phyloP scores from a whole-genome alignment of 768 basidiomycete genomes.

The Suillus placidus region DNA sequence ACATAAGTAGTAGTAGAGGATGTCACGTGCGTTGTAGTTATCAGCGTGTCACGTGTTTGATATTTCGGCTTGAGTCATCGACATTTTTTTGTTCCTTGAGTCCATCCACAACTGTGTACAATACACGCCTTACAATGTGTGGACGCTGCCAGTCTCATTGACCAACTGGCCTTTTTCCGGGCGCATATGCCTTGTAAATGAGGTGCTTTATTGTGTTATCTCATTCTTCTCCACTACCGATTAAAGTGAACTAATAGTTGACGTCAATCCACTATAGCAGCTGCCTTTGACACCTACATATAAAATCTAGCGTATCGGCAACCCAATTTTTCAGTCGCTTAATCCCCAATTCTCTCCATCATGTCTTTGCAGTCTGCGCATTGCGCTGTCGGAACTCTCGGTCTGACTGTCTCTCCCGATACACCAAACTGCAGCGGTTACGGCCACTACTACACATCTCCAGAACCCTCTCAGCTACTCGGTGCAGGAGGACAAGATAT shows the following conservation, averaged over 20 bases:
- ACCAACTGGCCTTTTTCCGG: background rate
- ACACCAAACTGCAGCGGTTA: background rate
- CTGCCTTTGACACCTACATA: background rate
- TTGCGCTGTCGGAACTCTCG: background rate
- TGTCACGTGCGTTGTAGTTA: background rate
- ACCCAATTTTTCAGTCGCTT: background rate
- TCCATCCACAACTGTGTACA: background rate
- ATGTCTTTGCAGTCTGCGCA: background rate
- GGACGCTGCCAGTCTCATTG: background rate
- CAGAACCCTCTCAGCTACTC: background rate
- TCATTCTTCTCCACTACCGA: conserved; percentile 2
- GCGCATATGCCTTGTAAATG: background rate
- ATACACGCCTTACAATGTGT: background rate
- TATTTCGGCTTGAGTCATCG: no score
- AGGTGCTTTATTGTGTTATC: conserved; percentile 9
- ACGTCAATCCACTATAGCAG: background rate
- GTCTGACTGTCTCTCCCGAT: background rate
- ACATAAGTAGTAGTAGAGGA: no score
- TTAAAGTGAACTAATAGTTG: background rate
- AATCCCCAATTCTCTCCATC: background rate
- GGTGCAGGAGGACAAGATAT: background rate
- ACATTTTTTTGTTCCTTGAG: background rate
- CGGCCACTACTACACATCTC: conserved; percentile 7
- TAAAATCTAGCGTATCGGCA: background rate
- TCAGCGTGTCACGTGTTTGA: background rate